Conservation (phyloP, 352 stramenopile species). For the Pythium aristosporum region DNA sequence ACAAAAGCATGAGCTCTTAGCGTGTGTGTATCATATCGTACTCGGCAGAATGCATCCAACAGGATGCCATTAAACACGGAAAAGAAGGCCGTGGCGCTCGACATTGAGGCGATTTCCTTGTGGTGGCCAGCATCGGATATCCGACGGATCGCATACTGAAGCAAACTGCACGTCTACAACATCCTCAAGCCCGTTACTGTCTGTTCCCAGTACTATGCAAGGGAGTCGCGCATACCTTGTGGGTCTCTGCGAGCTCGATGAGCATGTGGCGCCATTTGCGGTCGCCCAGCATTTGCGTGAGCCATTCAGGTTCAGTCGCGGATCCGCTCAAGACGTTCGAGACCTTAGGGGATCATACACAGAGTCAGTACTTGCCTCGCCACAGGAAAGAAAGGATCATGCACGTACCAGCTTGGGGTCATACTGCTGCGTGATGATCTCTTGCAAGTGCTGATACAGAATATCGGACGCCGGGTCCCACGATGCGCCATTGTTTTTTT, state of each 20-base stretch:
- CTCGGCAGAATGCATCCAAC: constrained; percentile 70
- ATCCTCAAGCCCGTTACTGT: neutral
- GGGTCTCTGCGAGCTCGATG: constrained; percentile 81
- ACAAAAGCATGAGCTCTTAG: neutral
- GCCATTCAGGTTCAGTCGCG: constrained; percentile 69
- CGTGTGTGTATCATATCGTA: neutral
- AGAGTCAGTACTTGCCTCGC: neutral
- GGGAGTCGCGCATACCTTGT: constrained; percentile 49
- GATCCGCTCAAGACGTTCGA: constrained; percentile 86
- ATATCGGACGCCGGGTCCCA: constrained; percentile 80
- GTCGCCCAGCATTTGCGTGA: constrained; percentile 81
- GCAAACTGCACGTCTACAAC: constrained; percentile 65
- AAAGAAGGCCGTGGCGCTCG: constrained; percentile 84
- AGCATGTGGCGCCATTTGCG: constrained; percentile 84
- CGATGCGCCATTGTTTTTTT: constrained; percentile 56
- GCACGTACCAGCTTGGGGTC: constrained; percentile 67
- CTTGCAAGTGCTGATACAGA: constrained; percentile 72
- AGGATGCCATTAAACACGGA: constrained; percentile 83
- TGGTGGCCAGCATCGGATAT: constrained; percentile 86
- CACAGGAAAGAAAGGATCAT: neutral
- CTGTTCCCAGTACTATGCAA: neutral
- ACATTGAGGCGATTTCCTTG: constrained; percentile 87
- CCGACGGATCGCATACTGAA: constrained; percentile 84
- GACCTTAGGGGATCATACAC: constrained; percentile 31
- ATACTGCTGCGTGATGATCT: constrained; percentile 79